Evolutionary conservation across 148 eudicot genomes (phyloP), one percentile per base, ranked within the genome.

Genomic region (Camellia granthamiana): DNA sequence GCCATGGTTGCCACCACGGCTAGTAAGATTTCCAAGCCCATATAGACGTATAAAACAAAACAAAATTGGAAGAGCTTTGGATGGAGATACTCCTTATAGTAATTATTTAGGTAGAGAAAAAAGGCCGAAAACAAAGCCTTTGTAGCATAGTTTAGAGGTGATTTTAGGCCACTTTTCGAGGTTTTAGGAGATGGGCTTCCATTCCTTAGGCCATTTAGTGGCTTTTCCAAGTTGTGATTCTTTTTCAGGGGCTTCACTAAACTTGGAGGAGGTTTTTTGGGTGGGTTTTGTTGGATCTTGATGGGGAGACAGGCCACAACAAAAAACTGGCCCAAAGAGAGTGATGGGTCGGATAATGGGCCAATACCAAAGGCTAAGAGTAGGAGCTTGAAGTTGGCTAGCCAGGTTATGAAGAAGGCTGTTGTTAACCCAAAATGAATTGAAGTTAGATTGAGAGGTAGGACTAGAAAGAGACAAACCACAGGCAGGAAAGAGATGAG

Each of bases 391-490:
- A 87, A 87, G 71, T 73, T 84, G 23, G 81, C 81, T 13, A 87
- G 85, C 89, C 89, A 87, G 13, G 85, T 55, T 7, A 84, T 66
- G 79, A 82, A 84, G 83, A 84, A 87, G 44, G 74, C 41, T 12
- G 85, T 66, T 55, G 71, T 62, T 41, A 61, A 75, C 46, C 76
- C 80, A 61, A 87, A 80, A 68, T 87, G 79, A 18, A 84, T 43
- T 69, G 89, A 60, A 69, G 66, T 67, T 41, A 87, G 87, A 19
- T 76, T 19, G 66, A 84, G 77, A 12, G 89, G 89, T 14, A 87
- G 83, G 66, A 43, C 6, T 55, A 82, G 23, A 65, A 84, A 84
- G 44, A 84, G 83, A 38, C 47, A 66, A 2, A 80, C 56, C 11
- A 88, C 75, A 51, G 55, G 62, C 0, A 89, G 75, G 18, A 87